Percentiles rank a stretch among this genome's conserved stretches.
Evolutionary conservation across 352 stramenopile species (phyloP).

Genomic region (Phytophthora kernoviae): DNA sequence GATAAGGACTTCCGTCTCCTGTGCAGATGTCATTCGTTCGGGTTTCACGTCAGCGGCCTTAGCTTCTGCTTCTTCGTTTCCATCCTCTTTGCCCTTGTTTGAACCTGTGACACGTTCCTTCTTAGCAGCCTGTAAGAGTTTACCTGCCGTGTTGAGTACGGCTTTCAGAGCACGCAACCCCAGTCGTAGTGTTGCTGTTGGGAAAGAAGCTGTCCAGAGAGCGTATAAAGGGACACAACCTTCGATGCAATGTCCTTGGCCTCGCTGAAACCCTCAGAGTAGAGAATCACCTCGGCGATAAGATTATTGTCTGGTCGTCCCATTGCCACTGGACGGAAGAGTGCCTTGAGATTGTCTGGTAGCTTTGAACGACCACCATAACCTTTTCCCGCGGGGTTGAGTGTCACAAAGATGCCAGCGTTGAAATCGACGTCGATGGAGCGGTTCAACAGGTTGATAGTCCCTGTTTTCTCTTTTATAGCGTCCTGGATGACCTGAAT

Average conservation of each 20-base stretch:
- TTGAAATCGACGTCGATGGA: conserved; percentile 92
- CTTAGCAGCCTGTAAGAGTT: conserved; percentile 87
- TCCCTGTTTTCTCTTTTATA: conserved; percentile 84
- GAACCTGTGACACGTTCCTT: conserved; percentile 49
- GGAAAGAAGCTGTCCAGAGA: conserved; percentile 86
- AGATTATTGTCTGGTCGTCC: conserved; percentile 92
- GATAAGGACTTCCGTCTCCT: conserved; percentile 94
- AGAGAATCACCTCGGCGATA: conserved; percentile 94
- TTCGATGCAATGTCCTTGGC: conserved; percentile 92
- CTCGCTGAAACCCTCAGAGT: conserved; percentile 90
- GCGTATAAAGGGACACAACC: conserved; percentile 91
- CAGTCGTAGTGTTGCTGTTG: conserved; percentile 95
- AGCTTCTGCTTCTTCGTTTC: conserved; percentile 22
- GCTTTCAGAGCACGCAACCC: conserved; percentile 93
- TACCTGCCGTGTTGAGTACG: conserved; percentile 94
- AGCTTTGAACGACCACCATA: conserved; percentile 94
- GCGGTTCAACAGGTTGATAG: conserved; percentile 84
- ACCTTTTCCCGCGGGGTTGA: conserved; percentile 94
- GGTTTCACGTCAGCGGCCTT: conserved; percentile 24
- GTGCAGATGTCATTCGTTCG: conserved; percentile 54
- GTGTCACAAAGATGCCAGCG: conserved; percentile 95
- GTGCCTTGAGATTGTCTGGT: conserved; percentile 94
- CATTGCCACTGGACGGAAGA: conserved; percentile 96
- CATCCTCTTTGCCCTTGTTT: conserved; percentile 4
- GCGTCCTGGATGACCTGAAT: conserved; percentile 95